Evolutionary conservation across 805 yeast species (phyloP).

Genomic region (Yamadazyma phyllophila): DNA sequence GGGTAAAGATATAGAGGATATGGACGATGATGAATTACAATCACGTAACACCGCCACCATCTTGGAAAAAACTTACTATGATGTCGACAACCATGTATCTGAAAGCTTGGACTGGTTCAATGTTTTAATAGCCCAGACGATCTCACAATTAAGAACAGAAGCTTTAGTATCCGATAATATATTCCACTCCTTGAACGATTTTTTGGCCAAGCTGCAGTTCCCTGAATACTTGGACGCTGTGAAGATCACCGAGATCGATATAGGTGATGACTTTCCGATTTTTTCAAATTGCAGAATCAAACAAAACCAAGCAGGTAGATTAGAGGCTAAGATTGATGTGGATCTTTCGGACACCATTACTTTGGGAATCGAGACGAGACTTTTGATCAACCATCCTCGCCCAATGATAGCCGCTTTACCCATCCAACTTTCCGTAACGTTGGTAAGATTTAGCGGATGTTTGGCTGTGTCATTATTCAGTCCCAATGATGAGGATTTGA

Average conservation of each 20-base stretch:
- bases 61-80: slow-evolving; percentile 87
- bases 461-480: slow-evolving; percentile 70
- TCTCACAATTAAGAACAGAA: slow-evolving; percentile 84
- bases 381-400: slow-evolving; percentile 78
- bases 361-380: slow-evolving; percentile 76
- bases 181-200: slow-evolving; percentile 69
- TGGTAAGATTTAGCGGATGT: slow-evolving; percentile 89
- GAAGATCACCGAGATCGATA: slow-evolving; percentile 79
- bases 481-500: slow-evolving; percentile 28
- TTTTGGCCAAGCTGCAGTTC: slow-evolving; percentile 57
- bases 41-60: slow-evolving; percentile 38
- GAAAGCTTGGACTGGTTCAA: slow-evolving; percentile 98
- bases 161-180: slow-evolving; percentile 84
- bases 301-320: slow-evolving; percentile 52
- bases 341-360: slow-evolving; percentile 86
- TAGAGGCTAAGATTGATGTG: slow-evolving; percentile 88
- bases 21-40: slow-evolving; percentile 2
- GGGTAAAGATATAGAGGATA: slow-evolving; percentile 16
- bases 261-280: slow-evolving; percentile 94
- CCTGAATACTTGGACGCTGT: slow-evolving; percentile 83
- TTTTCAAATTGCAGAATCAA: slow-evolving; percentile 87
- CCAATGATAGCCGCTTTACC: slow-evolving; percentile 87
- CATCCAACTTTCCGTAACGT: slow-evolving; percentile 76
- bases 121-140: slow-evolving; percentile 86
- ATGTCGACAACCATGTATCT: slow-evolving; percentile 80